These are phyloP conservation scores for Myrica gale DNA, from an alignment of 306 rosid genomes.

Conservation along the genomic window DNA sequence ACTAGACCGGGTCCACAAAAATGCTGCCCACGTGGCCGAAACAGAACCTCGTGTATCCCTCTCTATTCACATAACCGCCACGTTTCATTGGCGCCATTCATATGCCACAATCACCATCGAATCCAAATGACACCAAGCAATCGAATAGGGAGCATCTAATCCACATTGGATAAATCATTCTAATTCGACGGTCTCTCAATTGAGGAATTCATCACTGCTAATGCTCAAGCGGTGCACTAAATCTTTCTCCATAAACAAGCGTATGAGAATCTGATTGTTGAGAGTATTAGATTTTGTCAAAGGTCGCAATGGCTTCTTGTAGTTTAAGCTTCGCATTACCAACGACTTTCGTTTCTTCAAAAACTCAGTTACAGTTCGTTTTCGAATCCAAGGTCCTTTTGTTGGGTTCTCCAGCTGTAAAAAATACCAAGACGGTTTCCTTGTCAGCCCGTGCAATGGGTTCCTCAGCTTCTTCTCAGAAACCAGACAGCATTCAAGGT, in stretches of 20 bases:
- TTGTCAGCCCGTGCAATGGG: conserved; percentile 67
- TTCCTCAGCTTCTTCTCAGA: conserved; percentile 68
- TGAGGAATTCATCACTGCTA: neutral
- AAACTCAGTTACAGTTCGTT: conserved; percentile 31
- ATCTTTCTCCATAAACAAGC: neutral
- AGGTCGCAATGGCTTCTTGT: conserved; percentile 46
- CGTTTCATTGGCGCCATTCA: neutral
- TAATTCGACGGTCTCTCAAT: neutral
- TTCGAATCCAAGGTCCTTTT: conserved; percentile 29
- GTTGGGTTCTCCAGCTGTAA: conserved; percentile 31
- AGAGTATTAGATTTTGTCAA: neutral
- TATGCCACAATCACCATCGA: neutral
- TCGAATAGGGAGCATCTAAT: neutral
- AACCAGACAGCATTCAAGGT: conserved; percentile 58
- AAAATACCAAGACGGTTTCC: conserved; percentile 38
- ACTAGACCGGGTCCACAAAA: neutral
- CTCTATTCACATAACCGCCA: neutral
- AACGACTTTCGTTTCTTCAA: conserved; percentile 32
- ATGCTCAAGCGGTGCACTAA: neutral
- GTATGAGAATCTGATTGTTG: neutral
- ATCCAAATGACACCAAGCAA: neutral
- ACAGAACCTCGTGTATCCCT: conserved; percentile 9
- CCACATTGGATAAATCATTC: neutral
- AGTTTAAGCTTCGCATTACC: conserved; percentile 42
- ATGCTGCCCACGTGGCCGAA: conserved; percentile 20